These are phyloP conservation scores for Heliosperma pusillum DNA, from an alignment of 148 eudicot genomes.

Conservation along the genomic window DNA sequence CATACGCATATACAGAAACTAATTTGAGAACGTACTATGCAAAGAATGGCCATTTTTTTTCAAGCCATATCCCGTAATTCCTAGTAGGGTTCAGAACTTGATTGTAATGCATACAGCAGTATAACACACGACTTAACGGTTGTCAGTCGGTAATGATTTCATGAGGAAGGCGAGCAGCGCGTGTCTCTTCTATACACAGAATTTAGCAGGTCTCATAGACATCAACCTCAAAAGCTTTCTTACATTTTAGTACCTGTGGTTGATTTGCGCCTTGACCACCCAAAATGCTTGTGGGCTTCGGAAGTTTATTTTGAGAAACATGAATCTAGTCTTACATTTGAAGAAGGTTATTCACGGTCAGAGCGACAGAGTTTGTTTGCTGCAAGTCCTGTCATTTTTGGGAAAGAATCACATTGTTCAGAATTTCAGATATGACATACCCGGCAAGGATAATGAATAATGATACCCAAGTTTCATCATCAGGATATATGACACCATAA, in stretches of 20 bases:
- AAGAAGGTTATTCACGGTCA: constrained; percentile 93
- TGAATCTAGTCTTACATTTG: constrained; percentile 54
- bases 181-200: constrained; percentile 26
- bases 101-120: neutral
- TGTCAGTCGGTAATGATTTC: neutral
- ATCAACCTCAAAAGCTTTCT: constrained; percentile 8
- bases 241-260: neutral
- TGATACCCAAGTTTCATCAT: neutral
- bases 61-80: neutral
- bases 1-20: neutral
- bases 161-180: neutral
- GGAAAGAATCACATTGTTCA: constrained; percentile 1
- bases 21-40: neutral
- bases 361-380: constrained; percentile 73
- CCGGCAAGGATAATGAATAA: neutral
- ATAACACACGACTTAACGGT: neutral
- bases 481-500: neutral
- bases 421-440: neutral
- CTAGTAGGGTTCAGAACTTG: constrained; percentile 4
- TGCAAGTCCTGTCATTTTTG: constrained; percentile 76
- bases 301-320: constrained; percentile 13
- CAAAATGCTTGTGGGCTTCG: constrained; percentile 1
- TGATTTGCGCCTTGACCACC: neutral
- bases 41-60: neutral
- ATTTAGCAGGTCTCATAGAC: constrained; percentile 12